Conservation (phyloP, 352 stramenopile genomes). For the Globisporangium alternatum region DNA sequence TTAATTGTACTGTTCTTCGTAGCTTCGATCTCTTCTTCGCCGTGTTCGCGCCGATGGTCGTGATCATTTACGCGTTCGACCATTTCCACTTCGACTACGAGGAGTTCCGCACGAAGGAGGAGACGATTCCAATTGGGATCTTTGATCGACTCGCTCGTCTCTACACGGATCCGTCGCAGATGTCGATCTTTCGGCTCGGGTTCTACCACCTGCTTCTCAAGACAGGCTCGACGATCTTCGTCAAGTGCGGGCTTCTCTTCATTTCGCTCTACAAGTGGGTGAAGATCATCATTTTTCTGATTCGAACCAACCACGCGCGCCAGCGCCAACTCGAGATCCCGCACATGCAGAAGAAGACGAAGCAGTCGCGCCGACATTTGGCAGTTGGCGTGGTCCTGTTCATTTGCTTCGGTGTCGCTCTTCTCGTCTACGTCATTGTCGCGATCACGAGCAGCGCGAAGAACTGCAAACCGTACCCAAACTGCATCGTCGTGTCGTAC, state of each 20-base stretch:
- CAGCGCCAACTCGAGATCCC: slow-evolving; percentile 15
- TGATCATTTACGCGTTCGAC: slow-evolving; percentile 36
- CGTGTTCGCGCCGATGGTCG: slow-evolving; percentile 42
- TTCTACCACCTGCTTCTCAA: slow-evolving; percentile 38
- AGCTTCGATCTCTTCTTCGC: slow-evolving; percentile 55
- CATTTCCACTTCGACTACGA: slow-evolving; percentile 42
- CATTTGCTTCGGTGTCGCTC: slow-evolving; percentile 27
- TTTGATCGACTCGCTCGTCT: slow-evolving; percentile 38
- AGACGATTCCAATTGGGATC: slow-evolving; percentile 24
- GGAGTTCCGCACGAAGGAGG: slow-evolving; percentile 23
- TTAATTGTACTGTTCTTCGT: too few species aligned
- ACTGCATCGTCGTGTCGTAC: slow-evolving; percentile 44
- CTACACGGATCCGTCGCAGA: slow-evolving; percentile 33
- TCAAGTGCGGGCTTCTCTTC: slow-evolving; percentile 39
- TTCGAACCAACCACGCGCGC: slow-evolving; percentile 24
- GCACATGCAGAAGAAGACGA: slow-evolving; percentile 9
- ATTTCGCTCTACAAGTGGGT: slow-evolving; percentile 51
- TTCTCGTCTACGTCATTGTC: slow-evolving; percentile 30
- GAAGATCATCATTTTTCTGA: slow-evolving; percentile 35
- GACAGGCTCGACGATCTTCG: slow-evolving; percentile 24
- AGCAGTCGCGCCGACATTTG: slow-evolving; percentile 28
- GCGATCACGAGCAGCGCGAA: slow-evolving; percentile 26
- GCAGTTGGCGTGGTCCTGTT: slow-evolving; percentile 35
- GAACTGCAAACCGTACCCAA: slow-evolving; percentile 25
- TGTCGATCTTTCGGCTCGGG: slow-evolving; percentile 33